A percentile compares a stretch with the other conserved stretches of the same genome.
phyloP scores from a whole-genome alignment of 768 basidiomycete species.

The Mycena rebaudengoi region DNA sequence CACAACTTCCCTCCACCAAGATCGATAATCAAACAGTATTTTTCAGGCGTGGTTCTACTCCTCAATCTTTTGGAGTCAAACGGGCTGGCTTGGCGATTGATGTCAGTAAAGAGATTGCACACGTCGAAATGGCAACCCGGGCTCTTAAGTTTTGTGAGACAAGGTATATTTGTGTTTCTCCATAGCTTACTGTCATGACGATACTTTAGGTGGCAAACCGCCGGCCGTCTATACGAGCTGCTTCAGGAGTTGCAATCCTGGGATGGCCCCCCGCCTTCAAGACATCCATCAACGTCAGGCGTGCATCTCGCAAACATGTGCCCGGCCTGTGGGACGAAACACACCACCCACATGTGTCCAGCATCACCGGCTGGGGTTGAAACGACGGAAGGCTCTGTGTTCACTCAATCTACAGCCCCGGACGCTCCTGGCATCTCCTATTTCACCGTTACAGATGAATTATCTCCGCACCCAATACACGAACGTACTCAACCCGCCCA shows the following conservation, averaged over 20 bases:
- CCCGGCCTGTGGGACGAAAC: too few species aligned
- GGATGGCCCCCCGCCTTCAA: conserved; percentile 25
- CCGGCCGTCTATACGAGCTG: conserved; percentile 25
- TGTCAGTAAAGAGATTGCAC: conserved; percentile 42
- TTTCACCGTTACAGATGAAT: conserved; percentile 1
- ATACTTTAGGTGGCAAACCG: conserved; percentile 19
- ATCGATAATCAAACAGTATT: background rate
- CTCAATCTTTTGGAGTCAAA: conserved; percentile 51
- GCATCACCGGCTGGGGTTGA: background rate
- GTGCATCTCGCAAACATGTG: conserved; percentile 20
- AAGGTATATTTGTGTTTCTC: background rate
- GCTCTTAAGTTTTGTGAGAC: conserved; percentile 31
- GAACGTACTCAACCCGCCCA: background rate
- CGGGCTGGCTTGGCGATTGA: conserved; percentile 40
- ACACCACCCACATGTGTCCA: too few species aligned
- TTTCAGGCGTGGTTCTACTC: conserved; percentile 53
- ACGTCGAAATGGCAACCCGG: conserved; percentile 50
- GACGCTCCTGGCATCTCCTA: background rate
- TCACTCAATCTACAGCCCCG: background rate
- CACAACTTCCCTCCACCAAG: background rate
- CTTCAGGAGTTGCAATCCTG: conserved; percentile 24
- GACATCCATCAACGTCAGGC: background rate
- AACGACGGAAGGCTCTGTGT: conserved; percentile 1
- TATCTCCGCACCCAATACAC: background rate
- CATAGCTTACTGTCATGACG: background rate